phyloP scores from a whole-genome alignment of 1,139 yeast genomes.

The Arxiozyma telluris region DNA sequence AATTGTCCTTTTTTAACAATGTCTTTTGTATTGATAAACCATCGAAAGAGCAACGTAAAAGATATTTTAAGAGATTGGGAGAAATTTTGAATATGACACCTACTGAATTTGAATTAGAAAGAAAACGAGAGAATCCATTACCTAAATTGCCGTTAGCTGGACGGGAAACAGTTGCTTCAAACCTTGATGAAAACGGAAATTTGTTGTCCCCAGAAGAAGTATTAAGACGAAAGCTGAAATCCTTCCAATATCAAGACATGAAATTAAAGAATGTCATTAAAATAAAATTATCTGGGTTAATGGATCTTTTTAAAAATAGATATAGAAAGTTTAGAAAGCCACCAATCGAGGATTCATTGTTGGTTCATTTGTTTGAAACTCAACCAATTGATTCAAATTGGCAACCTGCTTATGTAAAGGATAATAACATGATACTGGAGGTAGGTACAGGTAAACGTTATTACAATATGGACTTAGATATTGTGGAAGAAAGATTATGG shows the following conservation, averaged over 20 bases:
- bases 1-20: conserved; percentile 36
- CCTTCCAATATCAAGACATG: conserved; percentile 64
- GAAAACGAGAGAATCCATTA: conserved; percentile 32
- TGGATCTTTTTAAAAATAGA: conserved; percentile 81
- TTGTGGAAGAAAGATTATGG: conserved; percentile 92
- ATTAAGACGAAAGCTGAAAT: conserved; percentile 33
- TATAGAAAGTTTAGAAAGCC: conserved; percentile 90
- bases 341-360: conserved; percentile 62
- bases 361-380: conserved; percentile 73
- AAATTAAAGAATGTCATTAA: conserved; percentile 76
- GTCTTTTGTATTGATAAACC: conserved; percentile 40
- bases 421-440: conserved; percentile 76
- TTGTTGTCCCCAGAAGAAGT: conserved; percentile 21
- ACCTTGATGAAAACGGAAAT: conserved; percentile 19
- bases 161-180: conserved; percentile 13
- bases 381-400: conserved; percentile 26
- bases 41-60: conserved; percentile 36
- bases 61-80: conserved; percentile 50
- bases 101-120: conserved; percentile 36
- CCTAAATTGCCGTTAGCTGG: conserved; percentile 39
- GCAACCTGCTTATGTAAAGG: conserved; percentile 45
- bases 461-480: conserved; percentile 86
- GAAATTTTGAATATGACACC: conserved; percentile 62
- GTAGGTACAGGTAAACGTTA: conserved; percentile 61
- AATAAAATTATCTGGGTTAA: conserved; percentile 73